Conservation (phyloP, 2,329 filamentous ascomycete species). For the Cryphonectria nitschkei region DNA sequence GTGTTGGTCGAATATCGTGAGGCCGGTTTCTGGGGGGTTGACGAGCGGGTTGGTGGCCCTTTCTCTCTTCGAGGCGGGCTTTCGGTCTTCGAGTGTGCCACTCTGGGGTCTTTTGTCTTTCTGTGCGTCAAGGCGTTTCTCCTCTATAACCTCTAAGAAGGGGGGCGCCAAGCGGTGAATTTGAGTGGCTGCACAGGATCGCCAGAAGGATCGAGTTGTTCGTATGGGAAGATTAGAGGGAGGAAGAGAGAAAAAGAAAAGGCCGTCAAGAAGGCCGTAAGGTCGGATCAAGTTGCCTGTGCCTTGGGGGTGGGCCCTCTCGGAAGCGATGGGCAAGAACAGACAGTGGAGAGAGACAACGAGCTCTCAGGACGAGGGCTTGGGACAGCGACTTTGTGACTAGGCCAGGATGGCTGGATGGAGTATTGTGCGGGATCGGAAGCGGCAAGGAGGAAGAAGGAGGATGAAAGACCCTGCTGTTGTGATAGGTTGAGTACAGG, state of each 20-base stretch:
- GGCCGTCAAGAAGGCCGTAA: slow-evolving; percentile 10
- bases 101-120: neutral
- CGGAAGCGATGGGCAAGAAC: slow-evolving; percentile 1
- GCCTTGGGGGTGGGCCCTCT: slow-evolving; percentile 1
- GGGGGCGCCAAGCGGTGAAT: slow-evolving; percentile 3
- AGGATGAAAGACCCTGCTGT: slow-evolving; percentile 8
- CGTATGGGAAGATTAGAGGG: slow-evolving; percentile 19
- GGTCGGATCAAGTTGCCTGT: slow-evolving; percentile 1
- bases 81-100: neutral
- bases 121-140: slow-evolving; percentile 6
- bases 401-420: slow-evolving; percentile 6
- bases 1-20: slow-evolving; percentile 23
- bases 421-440: slow-evolving; percentile 13
- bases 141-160: slow-evolving; percentile 5
- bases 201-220: slow-evolving; percentile 19
- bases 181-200: slow-evolving; percentile 22
- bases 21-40: slow-evolving; percentile 15
- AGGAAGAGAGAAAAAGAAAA: slow-evolving; percentile 6
- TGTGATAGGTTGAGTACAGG: neutral
- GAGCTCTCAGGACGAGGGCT: neutral
- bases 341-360: neutral
- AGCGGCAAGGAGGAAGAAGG: slow-evolving; percentile 5
- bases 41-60: slow-evolving; percentile 16
- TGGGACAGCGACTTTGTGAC: neutral
- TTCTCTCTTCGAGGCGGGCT: slow-evolving; percentile 1